phyloP scores from a whole-genome alignment of 805 yeast genomes.

The Candida golubevii region DNA sequence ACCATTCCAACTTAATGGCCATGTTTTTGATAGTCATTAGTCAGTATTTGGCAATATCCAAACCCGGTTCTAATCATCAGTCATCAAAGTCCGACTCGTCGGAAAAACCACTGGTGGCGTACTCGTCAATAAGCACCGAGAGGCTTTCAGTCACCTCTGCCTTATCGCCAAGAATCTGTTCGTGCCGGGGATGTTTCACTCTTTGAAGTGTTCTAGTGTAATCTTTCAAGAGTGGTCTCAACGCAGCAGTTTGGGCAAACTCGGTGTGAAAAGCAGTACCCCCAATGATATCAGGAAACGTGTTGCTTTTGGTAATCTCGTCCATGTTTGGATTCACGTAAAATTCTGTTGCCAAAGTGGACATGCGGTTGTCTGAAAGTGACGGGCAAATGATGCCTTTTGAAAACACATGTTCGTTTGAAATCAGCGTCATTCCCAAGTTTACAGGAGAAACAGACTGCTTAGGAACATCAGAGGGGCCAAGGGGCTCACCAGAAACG shows the following conservation, averaged over 20 bases:
- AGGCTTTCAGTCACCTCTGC: conserved; percentile 51
- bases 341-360: conserved; percentile 2
- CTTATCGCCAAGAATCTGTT: conserved; percentile 43
- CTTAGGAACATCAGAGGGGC: not conserved
- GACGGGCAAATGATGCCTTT: not conserved
- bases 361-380: conserved; percentile 1
- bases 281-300: conserved; percentile 25
- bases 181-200: conserved; percentile 15
- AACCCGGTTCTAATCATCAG: not conserved
- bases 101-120: conserved; percentile 46
- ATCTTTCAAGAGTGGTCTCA: conserved; percentile 26
- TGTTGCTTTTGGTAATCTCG: conserved; percentile 23
- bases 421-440: not conserved
- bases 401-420: not conserved
- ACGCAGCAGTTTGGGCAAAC: conserved; percentile 22
- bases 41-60: too few relatives aligned
- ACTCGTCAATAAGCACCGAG: conserved; percentile 40
- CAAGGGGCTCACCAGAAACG: not conserved
- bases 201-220: conserved; percentile 18
- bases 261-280: conserved; percentile 14
- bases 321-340: conserved; percentile 14
- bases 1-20: too few relatives aligned
- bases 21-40: too few relatives aligned
- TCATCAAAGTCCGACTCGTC: conserved; percentile 16
- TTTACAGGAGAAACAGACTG: not conserved